A percentile compares a stretch with the other conserved stretches of the same genome.
phyloP scores from a whole-genome alignment of 2,329 filamentous ascomycete species.

The Zymoseptoria tritici region DNA sequence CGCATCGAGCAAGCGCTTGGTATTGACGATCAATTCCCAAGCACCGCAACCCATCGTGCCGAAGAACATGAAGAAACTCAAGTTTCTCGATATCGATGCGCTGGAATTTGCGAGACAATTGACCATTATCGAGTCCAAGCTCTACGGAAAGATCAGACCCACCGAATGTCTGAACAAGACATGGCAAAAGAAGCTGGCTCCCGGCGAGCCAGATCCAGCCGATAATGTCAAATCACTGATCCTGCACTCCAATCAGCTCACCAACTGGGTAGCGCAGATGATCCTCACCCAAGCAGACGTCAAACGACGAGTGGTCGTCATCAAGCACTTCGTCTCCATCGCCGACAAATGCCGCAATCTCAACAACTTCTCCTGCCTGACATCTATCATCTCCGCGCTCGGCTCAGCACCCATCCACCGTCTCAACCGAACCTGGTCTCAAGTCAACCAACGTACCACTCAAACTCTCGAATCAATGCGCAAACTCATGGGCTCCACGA shows the following conservation, averaged over 20 bases:
- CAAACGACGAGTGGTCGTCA: slow-evolving; percentile 91
- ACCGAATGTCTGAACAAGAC: slow-evolving; percentile 97
- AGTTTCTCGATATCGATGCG: slow-evolving; percentile 93
- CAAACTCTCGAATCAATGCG: slow-evolving; percentile 82
- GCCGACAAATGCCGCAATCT: slow-evolving; percentile 91
- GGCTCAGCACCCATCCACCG: slow-evolving; percentile 92
- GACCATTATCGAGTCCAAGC: slow-evolving; percentile 89
- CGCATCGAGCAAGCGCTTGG: slow-evolving; percentile 72
- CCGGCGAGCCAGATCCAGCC: slow-evolving; percentile 76
- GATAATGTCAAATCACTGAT: slow-evolving; percentile 94
- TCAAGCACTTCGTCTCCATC: slow-evolving; percentile 95
- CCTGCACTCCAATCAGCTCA: slow-evolving; percentile 95
- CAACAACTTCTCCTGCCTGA: slow-evolving; percentile 96
- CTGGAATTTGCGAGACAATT: slow-evolving; percentile 95
- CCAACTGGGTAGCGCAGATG: slow-evolving; percentile 99
- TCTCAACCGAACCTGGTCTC: slow-evolving; percentile 86
- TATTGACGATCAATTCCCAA: slow-evolving; percentile 70
- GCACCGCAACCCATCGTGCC: slow-evolving; percentile 88
- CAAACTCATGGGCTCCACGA: slow-evolving; percentile 89
- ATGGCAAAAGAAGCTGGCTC: slow-evolving; percentile 90
- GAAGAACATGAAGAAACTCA: slow-evolving; percentile 99
- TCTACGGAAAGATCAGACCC: slow-evolving; percentile 93
- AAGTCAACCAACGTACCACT: slow-evolving; percentile 79
- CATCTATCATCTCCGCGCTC: slow-evolving; percentile 92
- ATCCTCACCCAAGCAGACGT: slow-evolving; percentile 90